These are phyloP conservation scores for Salvia splendens DNA, from an alignment of 257 asterid genomes.

Conservation along the genomic window DNA sequence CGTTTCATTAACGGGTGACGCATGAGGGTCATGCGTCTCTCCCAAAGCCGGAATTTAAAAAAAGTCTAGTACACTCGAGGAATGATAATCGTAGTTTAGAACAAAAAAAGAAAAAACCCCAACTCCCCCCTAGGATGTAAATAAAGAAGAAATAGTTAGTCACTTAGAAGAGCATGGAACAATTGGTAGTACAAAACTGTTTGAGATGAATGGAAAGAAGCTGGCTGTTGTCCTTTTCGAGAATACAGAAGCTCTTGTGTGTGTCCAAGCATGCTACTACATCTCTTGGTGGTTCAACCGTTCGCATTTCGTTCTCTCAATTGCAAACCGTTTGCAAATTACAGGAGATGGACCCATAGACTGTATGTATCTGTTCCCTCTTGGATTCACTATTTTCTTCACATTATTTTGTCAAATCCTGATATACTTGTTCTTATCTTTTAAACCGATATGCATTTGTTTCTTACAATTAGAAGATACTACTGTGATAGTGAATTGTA, in stretches of 20 bases:
- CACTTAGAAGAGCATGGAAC: conserved; percentile 90
- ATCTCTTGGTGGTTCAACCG: conserved; percentile 75
- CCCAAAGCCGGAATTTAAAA: no score
- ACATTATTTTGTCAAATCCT: neutral
- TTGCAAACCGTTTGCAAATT: conserved; percentile 60
- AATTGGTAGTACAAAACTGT: conserved; percentile 64
- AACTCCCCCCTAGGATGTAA: conserved; percentile 81
- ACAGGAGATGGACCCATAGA: conserved; percentile 29
- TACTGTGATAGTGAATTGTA: no score
- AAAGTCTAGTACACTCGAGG: no score
- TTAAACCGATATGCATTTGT: no score
- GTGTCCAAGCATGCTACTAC: conserved; percentile 99
- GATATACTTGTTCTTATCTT: neutral
- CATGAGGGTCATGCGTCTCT: no score
- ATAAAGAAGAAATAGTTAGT: conserved; percentile 68
- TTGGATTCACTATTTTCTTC: neutral
- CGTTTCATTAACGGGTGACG: no score
- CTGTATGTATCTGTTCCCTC: conserved; percentile 33
- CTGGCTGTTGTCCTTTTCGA: conserved; percentile 92
- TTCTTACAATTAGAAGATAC: no score
- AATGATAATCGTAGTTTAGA: no score
- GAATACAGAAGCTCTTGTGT: conserved; percentile 88
- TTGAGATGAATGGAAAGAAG: conserved; percentile 95
- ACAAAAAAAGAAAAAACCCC: no score
- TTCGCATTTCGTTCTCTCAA: conserved; percentile 94